A percentile compares a stretch with the other conserved stretches of the same genome.
These are phyloP conservation scores for Colletotrichum cordylinicola DNA, from an alignment of 2,329 filamentous ascomycete species.

Conservation along the genomic window DNA sequence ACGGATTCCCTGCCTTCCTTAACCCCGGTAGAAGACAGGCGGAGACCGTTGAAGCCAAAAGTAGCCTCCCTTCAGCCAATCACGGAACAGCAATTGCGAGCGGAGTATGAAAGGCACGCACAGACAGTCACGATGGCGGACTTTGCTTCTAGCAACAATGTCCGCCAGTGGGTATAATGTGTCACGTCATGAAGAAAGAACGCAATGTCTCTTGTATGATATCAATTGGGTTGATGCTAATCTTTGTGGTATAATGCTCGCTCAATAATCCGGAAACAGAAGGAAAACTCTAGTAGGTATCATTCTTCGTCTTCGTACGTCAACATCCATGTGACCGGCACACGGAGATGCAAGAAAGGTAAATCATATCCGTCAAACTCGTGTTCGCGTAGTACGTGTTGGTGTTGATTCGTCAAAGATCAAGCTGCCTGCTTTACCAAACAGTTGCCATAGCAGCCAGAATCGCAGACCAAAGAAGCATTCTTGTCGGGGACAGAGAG, in stretches of 20 bases:
- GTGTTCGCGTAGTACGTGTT: background rate
- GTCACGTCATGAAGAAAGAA: background rate
- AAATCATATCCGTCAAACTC: background rate
- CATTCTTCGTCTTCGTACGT: background rate
- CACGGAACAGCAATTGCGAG: background rate
- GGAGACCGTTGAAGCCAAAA: background rate
- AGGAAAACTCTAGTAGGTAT: background rate
- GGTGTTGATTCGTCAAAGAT: background rate
- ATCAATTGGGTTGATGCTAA: background rate
- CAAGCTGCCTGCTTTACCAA: background rate
- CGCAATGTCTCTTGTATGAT: background rate
- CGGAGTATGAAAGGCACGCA: background rate
- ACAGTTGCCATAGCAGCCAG: background rate
- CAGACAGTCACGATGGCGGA: background rate
- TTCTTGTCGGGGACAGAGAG: background rate
- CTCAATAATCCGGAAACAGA: background rate
- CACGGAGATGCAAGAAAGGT: background rate
- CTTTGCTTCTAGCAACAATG: background rate
- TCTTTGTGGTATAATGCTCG: background rate
- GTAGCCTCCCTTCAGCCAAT: background rate
- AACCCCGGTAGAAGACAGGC: background rate
- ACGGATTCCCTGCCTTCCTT: background rate
- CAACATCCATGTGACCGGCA: background rate
- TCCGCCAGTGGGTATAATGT: accelerated
- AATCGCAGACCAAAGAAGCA: background rate